Evolutionary conservation across 208 protist species (phyloP), one percentile per base, ranked within the genome.

Genomic region (Trypanosoma scelopori): DNA sequence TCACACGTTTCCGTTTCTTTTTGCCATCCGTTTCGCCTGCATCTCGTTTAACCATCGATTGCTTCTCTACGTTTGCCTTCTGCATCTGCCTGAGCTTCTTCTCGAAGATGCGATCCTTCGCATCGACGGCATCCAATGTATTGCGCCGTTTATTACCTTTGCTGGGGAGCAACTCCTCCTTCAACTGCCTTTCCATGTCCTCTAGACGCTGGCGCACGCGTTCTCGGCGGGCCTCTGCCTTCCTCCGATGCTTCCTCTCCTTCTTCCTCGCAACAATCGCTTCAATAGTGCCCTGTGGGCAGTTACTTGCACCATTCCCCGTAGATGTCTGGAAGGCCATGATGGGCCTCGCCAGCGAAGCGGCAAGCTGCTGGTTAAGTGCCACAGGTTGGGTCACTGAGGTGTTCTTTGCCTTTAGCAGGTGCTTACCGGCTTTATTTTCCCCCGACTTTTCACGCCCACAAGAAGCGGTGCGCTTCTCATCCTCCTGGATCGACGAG

Each of bases 251-350:
- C 57, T 95, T 93, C 47, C 77, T 79, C 50, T 85, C 86, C 67
- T 93, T 95, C 69, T 95, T 95, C 16, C 74, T 53, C 12, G 89
- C 85, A 59, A 94, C 86, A 50, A 91, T 84, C 35, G 82, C 81
- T 42, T 82, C 77, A 7, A 79, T 57, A 0, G 61, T 79, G 32
- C 70, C 12, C 13, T 73, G 32, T 20, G 22, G 16, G n/a, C 12
- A 16, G 12, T 35, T 39, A 11, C 7, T 9, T 22, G 27, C 27
- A 22, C 1, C 39, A 32, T 6, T 39, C 5, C 28, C 23, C 3
- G 23, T 53, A 1, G 6, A 23, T 16, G 61, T 61, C 7, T 46
- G 45, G 46, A 78, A 69, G 9, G 67, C 52, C 6, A 55, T 16
- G 22, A 78, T 58, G 15, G 61, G 66, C 6, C 22, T 28, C 30